Percentiles rank a stretch among this genome's conserved stretches.
Evolutionary conservation across 2,329 filamentous ascomycete species (phyloP).

Genomic region (Monosporascus ibericus): DNA sequence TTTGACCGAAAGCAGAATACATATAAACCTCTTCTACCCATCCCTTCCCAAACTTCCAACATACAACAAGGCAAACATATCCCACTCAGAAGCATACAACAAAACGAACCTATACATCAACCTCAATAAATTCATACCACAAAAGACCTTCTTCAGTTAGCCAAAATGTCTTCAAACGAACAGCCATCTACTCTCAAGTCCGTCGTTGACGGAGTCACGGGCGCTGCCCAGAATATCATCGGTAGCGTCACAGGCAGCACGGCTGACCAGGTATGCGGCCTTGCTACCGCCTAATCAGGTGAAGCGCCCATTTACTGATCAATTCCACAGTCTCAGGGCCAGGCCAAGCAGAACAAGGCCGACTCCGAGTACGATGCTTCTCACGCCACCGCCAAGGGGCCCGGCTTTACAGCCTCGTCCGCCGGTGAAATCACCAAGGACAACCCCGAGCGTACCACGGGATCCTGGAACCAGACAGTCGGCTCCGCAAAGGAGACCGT

Average conservation of each 20-base stretch:
- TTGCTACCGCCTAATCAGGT: no score
- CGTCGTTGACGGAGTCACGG: conserved; percentile 66
- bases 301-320: conserved; percentile 3
- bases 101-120: neutral
- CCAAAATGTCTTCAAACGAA: conserved; percentile 35
- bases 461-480: conserved; percentile 83
- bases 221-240: conserved; percentile 64
- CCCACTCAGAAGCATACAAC: neutral
- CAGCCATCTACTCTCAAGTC: conserved; percentile 73
- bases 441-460: conserved; percentile 63
- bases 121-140: neutral
- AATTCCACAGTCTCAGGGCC: conserved; percentile 45
- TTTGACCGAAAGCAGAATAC: neutral
- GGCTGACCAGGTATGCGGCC: conserved; percentile 50
- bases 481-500: conserved; percentile 78
- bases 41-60: neutral
- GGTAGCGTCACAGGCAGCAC: conserved; percentile 69
- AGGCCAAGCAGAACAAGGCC: conserved; percentile 59
- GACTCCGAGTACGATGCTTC: conserved; percentile 65
- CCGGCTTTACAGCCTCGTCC: conserved; percentile 62
- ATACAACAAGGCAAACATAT: neutral
- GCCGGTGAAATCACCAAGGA: conserved; percentile 67
- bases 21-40: neutral
- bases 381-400: conserved; percentile 68
- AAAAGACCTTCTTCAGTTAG: conserved; percentile 13